These are phyloP conservation scores for Geoglossum cookeanum DNA, from an alignment of 2,329 filamentous ascomycete species.

Conservation along the genomic window DNA sequence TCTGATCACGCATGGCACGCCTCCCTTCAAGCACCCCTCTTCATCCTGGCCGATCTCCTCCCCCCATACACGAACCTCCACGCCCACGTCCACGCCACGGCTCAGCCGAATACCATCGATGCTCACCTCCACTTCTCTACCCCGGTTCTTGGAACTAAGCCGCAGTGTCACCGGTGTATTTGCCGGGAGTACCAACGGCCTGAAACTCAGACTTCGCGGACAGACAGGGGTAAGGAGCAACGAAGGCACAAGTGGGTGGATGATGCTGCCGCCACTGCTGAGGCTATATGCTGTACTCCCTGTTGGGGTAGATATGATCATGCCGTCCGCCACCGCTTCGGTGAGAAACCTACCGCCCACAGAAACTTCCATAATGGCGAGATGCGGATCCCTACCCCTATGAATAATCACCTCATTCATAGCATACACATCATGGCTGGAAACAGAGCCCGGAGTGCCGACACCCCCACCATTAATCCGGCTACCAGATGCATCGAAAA, in stretches of 20 bases:
- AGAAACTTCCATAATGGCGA: conserved; percentile 80
- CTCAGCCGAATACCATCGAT: conserved; percentile 54
- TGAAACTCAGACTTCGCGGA: conserved; percentile 76
- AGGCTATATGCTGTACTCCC: conserved; percentile 91
- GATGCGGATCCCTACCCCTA: conserved; percentile 71
- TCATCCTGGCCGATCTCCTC: conserved; percentile 43
- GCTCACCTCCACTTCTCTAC: conserved; percentile 57
- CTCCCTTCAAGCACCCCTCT: conserved; percentile 43
- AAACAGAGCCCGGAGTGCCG: conserved; percentile 26
- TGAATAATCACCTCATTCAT: conserved; percentile 95
- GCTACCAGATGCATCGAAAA: conserved; percentile 43
- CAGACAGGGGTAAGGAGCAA: conserved; percentile 88
- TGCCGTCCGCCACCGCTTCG: conserved; percentile 85
- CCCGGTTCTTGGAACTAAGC: conserved; percentile 62
- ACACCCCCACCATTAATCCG: conserved; percentile 15
- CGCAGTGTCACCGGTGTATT: conserved; percentile 69
- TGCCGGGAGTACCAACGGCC: conserved; percentile 72
- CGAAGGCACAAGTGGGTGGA: conserved; percentile 79
- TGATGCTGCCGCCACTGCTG: conserved; percentile 80
- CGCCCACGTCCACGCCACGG: conserved; percentile 48
- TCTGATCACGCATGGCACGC: conserved; percentile 81
- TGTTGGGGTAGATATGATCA: conserved; percentile 84
- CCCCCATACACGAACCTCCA: conserved; percentile 76
- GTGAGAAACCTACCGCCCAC: conserved; percentile 81
- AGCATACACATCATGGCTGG: conserved; percentile 38